Percentiles rank a stretch among this genome's conserved stretches.
Conservation (phyloP, 805 yeast species). For the Peterozyma xylosa region DNA sequence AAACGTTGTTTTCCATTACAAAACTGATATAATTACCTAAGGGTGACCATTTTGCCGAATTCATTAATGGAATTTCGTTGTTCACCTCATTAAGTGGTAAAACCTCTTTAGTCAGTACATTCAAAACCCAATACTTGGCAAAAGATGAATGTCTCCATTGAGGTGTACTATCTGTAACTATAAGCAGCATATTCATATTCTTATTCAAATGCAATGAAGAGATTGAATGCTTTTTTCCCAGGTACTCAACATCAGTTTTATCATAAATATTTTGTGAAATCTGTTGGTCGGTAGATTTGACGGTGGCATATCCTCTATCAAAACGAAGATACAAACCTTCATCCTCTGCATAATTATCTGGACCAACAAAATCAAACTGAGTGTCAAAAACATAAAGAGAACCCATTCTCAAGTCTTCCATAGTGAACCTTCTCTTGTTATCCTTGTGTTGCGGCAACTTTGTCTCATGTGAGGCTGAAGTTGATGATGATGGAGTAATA, state of each 20-base stretch:
- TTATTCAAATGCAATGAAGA: slow-evolving; percentile 37
- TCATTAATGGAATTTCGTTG: slow-evolving; percentile 24
- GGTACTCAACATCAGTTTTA: slow-evolving; percentile 28
- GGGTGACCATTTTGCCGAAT: slow-evolving; percentile 62
- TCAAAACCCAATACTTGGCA: slow-evolving; percentile 56
- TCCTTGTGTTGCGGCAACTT: neutral
- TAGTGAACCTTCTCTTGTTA: slow-evolving; percentile 14
- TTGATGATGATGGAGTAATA: slow-evolving; percentile 1
- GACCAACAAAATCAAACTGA: slow-evolving; percentile 17
- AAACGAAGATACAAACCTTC: slow-evolving; percentile 32
- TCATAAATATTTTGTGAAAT: slow-evolving; percentile 24
- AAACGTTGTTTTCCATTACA: slow-evolving; percentile 50
- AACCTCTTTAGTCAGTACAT: slow-evolving; percentile 29
- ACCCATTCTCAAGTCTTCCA: slow-evolving; percentile 22
- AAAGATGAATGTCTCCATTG: slow-evolving; percentile 68
- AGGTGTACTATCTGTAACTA: slow-evolving; percentile 39
- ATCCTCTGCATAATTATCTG: slow-evolving; percentile 24
- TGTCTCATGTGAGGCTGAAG: neutral
- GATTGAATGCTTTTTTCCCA: slow-evolving; percentile 30
- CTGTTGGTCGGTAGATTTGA: slow-evolving; percentile 20
- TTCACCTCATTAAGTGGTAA: slow-evolving; percentile 16
- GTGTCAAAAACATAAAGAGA: slow-evolving; percentile 18
- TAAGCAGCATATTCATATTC: slow-evolving; percentile 39
- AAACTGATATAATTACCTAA: slow-evolving; percentile 46
- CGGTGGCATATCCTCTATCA: slow-evolving; percentile 11